phyloP scores from a whole-genome alignment of 1,284 basidiomycete genomes.

The Boletus sp. region DNA sequence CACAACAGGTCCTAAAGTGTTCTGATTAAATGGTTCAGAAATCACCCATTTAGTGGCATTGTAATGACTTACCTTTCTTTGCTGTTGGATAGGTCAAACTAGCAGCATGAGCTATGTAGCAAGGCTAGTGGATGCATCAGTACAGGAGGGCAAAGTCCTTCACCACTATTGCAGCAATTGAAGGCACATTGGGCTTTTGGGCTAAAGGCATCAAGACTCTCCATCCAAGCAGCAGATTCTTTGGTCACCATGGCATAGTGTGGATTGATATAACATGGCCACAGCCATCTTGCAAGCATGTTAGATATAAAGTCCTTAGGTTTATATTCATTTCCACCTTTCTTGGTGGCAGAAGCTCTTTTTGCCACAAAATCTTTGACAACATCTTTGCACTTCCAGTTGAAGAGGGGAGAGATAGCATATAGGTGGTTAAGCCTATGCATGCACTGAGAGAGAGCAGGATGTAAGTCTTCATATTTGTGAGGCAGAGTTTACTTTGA shows the following conservation, averaged over 20 bases:
- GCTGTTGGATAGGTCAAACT: conserved; percentile 1
- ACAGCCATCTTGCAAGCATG: conserved; percentile 5
- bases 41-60: background rate
- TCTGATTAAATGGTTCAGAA: background rate
- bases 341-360: background rate
- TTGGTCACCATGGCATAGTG: background rate
- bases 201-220: conserved; percentile 1
- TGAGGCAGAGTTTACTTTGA: background rate
- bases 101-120: conserved; percentile 3
- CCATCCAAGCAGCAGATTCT: background rate
- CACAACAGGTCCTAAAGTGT: conserved; percentile 28
- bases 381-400: background rate
- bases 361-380: background rate
- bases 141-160: no score
- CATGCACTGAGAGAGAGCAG: conserved; percentile 7
- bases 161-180: conserved; percentile 2
- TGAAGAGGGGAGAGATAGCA: background rate
- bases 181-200: conserved; percentile 1
- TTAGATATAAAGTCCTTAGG: conserved; percentile 1
- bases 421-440: background rate
- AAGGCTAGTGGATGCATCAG: background rate
- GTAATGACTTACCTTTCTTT: conserved; percentile 1
- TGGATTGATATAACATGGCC: conserved; percentile 1
- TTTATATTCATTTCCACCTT: background rate
- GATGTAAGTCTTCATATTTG: background rate